Evolutionary conservation across 306 rosid genomes (phyloP), one percentile per base, ranked within the genome.

Genomic region (Benincasa hispida): DNA sequence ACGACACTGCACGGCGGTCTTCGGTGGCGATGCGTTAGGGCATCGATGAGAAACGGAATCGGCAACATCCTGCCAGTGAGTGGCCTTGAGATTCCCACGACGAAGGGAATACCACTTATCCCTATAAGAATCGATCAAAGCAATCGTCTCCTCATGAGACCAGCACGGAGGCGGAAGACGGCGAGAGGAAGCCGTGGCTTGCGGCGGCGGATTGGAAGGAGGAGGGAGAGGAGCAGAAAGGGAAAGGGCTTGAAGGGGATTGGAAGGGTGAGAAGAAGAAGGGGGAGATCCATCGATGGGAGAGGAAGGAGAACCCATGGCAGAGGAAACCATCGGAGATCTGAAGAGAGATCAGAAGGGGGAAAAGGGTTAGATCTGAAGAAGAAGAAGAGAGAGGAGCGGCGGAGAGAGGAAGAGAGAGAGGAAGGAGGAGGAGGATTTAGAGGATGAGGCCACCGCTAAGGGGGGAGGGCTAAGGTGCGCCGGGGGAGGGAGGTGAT

Each of bases 41-140:
- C 98, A 93, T 0, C 86, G 85, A 0, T 72, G 78, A 1, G 98
- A 73, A 14, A 93, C 92, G 17, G 86, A 77, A 50, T 93, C 96
- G 25, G 98, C 97, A 17, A 93, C 98, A 70, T 91, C 98, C 28
- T 93, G 98, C 98, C 98, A 93, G 81, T 93, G 98, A 9, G 91
- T 88, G 0, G 98, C 96, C 62, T 91, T 93, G 51, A 93, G 91
- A 45, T 93, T 93, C 2, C 93, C 92, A 4, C 98, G 91, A 55
- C 97, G 92, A 6, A 93, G 97, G 12, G 98, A 89, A 63, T 91
- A 91, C 97, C 97, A 93, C 78, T 91, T 93, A 25, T 93, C 92
- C 9, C 96, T 88, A 80, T 93, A 93, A 0, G 92, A 85, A 61
- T 93, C 97, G 79, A 93, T 93, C 42, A 93, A 84, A 5, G 98